A percentile compares a stretch with the other conserved stretches of the same genome.
Conservation (phyloP, 2,329 filamentous ascomycete genomes). For the Herpotrichia juniperi region DNA sequence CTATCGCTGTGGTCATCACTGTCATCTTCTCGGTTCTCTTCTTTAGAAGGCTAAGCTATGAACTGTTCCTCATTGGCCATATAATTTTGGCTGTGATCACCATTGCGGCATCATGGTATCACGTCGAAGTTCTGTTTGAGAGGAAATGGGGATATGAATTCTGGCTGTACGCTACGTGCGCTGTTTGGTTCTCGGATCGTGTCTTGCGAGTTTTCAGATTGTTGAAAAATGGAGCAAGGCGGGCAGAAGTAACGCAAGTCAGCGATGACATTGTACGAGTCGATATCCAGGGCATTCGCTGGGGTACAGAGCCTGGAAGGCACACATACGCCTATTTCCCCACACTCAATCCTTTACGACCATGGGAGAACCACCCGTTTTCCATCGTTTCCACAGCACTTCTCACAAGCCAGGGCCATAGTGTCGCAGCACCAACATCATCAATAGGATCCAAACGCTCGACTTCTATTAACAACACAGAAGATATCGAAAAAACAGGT, state of each 20-base stretch:
- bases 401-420: constrained; percentile 6
- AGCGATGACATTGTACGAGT: constrained; percentile 44
- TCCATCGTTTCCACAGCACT: constrained; percentile 42
- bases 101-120: constrained; percentile 43
- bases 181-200: constrained; percentile 56
- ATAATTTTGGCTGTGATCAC: constrained; percentile 38
- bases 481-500: constrained; percentile 12
- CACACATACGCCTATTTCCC: constrained; percentile 60
- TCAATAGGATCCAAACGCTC: constrained; percentile 8
- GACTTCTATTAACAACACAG: not conserved
- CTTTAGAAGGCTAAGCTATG: constrained; percentile 37
- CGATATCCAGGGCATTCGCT: constrained; percentile 50
- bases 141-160: constrained; percentile 49
- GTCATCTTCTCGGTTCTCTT: constrained; percentile 30
- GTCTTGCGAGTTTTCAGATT: constrained; percentile 49
- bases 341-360: constrained; percentile 38
- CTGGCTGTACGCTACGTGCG: constrained; percentile 54
- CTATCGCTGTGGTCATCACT: constrained; percentile 33
- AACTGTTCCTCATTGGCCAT: constrained; percentile 43
- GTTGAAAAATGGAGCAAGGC: constrained; percentile 44
- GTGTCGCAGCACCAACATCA: not conserved
- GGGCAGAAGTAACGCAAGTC: constrained; percentile 45
- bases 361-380: constrained; percentile 64
- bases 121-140: constrained; percentile 38
- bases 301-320: constrained; percentile 31